These are phyloP conservation scores for Nakazawaea ishiwadae DNA, from an alignment of 805 yeast species.

Conservation along the genomic window DNA sequence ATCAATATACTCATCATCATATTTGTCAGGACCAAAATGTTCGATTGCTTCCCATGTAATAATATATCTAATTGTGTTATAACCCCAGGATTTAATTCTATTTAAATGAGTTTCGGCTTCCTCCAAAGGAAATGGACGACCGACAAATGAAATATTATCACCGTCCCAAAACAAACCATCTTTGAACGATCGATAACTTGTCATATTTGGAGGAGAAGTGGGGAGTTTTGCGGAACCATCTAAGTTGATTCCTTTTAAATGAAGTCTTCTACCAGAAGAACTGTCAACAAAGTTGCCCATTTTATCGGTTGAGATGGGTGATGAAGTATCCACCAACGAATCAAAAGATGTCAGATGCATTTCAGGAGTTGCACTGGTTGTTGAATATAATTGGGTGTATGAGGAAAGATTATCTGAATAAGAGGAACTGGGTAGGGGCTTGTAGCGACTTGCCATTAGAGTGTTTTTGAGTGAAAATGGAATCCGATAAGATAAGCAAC, in stretches of 20 bases:
- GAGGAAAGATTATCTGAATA: background rate
- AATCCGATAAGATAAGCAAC: constrained; percentile 6
- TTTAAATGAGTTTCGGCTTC: constrained; percentile 68
- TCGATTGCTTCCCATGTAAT: constrained; percentile 93
- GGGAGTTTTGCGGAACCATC: constrained; percentile 78
- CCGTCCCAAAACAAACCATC: constrained; percentile 58
- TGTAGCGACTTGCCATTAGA: constrained; percentile 4
- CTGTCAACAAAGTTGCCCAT: constrained; percentile 55
- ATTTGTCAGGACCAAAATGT: constrained; percentile 79
- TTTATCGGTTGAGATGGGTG: constrained; percentile 26
- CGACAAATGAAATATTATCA: constrained; percentile 74
- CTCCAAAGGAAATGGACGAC: constrained; percentile 71
- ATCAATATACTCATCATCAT: constrained; percentile 72
- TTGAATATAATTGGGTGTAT: background rate
- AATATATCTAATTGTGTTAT: constrained; percentile 69
- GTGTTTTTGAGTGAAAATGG: background rate
- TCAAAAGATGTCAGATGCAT: background rate
- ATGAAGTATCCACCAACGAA: constrained; percentile 5
- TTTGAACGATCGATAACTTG: constrained; percentile 32
- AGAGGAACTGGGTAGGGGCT: constrained; percentile 1
- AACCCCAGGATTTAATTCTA: constrained; percentile 77
- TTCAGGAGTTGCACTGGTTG: background rate
- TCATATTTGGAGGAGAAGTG: constrained; percentile 40
- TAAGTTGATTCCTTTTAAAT: constrained; percentile 74
- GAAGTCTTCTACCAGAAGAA: constrained; percentile 50